A percentile compares a stretch with the other conserved stretches of the same genome.
phyloP scores from a whole-genome alignment of 2,329 filamentous ascomycete genomes.

The Neonectria coccinea region DNA sequence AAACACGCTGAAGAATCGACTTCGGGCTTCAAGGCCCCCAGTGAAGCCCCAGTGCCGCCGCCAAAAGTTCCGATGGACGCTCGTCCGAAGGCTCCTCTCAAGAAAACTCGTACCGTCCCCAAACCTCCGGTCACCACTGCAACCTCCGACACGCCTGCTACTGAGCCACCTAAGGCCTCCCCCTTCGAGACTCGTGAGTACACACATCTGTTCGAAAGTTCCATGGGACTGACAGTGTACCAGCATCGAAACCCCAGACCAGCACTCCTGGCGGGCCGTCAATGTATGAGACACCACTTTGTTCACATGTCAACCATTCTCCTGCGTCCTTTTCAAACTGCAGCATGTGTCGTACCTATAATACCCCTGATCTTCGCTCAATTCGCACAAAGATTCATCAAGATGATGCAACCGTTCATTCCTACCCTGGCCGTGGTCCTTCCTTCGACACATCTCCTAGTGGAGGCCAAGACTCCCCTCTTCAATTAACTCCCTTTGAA shows the following conservation, averaged over 20 bases:
- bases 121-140: conserved; percentile 23
- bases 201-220: neutral
- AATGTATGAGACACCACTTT: conserved; percentile 59
- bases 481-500: conserved; percentile 54
- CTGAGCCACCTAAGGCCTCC: conserved; percentile 28
- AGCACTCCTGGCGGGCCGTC: conserved; percentile 50
- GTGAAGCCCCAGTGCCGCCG: conserved; percentile 12
- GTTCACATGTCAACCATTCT: conserved; percentile 34
- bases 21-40: conserved; percentile 1
- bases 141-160: conserved; percentile 19
- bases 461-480: conserved; percentile 45
- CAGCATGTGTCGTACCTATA: conserved; percentile 27
- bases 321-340: conserved; percentile 26
- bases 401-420: conserved; percentile 29
- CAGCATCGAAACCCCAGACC: conserved; percentile 31
- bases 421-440: conserved; percentile 20
- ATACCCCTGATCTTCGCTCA: conserved; percentile 12
- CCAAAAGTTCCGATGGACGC: conserved; percentile 30
- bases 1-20: conserved; percentile 20
- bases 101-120: conserved; percentile 40
- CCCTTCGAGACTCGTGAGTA: conserved; percentile 33
- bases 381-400: conserved; percentile 16
- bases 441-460: conserved; percentile 44
- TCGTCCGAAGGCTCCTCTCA: conserved; percentile 42
- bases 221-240: conserved; percentile 15